phyloP scores from a whole-genome alignment of 208 protist species.

The Acanthamoeba royreba region DNA sequence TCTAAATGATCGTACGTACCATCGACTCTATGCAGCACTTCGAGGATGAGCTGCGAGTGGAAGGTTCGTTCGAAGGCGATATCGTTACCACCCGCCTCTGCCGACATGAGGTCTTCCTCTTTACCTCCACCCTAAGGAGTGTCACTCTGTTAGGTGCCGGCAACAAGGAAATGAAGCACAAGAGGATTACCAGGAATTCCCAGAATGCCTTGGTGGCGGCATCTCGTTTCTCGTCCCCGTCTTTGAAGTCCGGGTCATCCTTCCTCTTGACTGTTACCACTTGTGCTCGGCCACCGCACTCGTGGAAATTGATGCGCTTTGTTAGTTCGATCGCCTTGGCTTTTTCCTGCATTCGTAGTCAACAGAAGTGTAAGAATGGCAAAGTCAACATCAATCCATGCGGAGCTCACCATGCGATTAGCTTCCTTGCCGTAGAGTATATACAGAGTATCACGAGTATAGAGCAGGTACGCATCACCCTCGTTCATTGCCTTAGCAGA shows the following conservation, averaged over 20 bases:
- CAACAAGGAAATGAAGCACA: not conserved
- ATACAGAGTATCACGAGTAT: not conserved
- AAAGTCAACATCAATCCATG: not conserved
- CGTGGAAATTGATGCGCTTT: conserved; percentile 40
- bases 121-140: not conserved
- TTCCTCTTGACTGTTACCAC: not conserved
- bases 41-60: conserved; percentile 1
- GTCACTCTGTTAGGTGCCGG: not conserved
- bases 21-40: not conserved
- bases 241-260: not conserved
- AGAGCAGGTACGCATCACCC: conserved; percentile 23
- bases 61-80: conserved; percentile 34
- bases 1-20: too few relatives aligned
- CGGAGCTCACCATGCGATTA: not conserved
- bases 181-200: not conserved
- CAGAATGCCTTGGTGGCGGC: not conserved
- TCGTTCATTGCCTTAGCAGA: not conserved
- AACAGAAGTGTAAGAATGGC: not conserved
- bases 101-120: conserved; percentile 22
- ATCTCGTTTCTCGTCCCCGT: not conserved
- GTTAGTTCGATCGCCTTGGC: conserved; percentile 24
- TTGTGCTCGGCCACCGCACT: conserved; percentile 18
- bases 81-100: conserved; percentile 35
- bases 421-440: conserved; percentile 14
- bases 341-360: not conserved